Conservation (phyloP, 2,329 filamentous ascomycete species). For the Trichoderma brevicompactum region DNA sequence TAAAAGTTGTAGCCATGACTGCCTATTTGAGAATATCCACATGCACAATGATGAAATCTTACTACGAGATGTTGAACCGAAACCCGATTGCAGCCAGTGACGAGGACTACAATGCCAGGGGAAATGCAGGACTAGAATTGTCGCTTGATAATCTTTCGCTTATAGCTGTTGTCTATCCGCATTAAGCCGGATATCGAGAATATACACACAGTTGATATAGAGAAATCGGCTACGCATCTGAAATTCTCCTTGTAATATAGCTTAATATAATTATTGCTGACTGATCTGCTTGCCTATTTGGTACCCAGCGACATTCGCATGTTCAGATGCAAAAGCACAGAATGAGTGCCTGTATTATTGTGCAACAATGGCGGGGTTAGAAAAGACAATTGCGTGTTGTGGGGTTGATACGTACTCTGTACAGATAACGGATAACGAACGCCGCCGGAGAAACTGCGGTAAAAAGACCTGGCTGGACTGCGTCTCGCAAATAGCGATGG, state of each 20-base stretch:
- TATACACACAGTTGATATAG: too few relatives aligned
- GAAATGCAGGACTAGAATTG: too few relatives aligned
- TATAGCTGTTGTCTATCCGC: too few relatives aligned
- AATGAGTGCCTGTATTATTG: neutral
- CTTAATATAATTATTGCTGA: neutral
- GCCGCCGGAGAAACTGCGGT: conserved; percentile 22
- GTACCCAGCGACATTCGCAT: neutral
- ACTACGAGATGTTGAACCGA: too few relatives aligned
- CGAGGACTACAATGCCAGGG: too few relatives aligned
- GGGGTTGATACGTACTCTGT: neutral
- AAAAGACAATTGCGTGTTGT: neutral
- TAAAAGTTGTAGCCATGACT: too few relatives aligned
- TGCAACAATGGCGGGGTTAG: neutral
- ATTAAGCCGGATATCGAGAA: too few relatives aligned
- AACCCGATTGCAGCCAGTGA: too few relatives aligned
- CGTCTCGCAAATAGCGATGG: conserved; percentile 3
- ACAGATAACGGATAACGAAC: neutral
- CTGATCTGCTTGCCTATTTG: neutral
- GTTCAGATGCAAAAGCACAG: neutral
- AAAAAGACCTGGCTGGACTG: conserved; percentile 12
- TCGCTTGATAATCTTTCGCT: too few relatives aligned
- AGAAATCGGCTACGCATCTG: neutral
- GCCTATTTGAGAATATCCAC: too few relatives aligned
- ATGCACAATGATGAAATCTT: too few relatives aligned
- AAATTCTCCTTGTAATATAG: neutral